Percentiles rank a stretch among this genome's conserved stretches.
These are phyloP conservation scores for Botryotinia globosa DNA, from an alignment of 2,329 filamentous ascomycete species.

Conservation along the genomic window DNA sequence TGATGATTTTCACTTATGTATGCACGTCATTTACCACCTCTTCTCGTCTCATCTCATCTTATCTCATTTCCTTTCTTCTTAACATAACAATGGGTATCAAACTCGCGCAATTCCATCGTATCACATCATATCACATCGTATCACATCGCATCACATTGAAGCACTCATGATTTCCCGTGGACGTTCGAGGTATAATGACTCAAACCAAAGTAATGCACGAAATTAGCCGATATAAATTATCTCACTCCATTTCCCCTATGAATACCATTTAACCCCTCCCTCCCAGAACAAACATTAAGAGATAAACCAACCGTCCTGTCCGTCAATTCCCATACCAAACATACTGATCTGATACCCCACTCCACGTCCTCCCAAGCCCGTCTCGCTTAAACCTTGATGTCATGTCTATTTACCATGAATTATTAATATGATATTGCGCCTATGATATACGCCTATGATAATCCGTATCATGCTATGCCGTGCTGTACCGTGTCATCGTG, in stretches of 20 bases:
- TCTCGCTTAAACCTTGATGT: neutral
- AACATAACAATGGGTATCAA: neutral
- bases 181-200: neutral
- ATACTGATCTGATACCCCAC: neutral
- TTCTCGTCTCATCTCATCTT: neutral
- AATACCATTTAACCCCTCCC: neutral
- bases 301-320: neutral
- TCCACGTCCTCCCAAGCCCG: neutral
- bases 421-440: slow-evolving; percentile 5
- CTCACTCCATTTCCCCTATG: neutral
- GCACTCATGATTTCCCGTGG: neutral
- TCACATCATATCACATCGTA: neutral
- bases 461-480: neutral
- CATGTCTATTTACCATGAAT: neutral
- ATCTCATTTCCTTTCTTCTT: neutral
- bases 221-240: neutral
- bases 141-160: neutral
- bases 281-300: neutral
- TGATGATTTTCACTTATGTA: neutral
- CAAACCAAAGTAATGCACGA: neutral
- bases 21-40: neutral
- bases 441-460: neutral
- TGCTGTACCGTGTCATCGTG: neutral
- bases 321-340: neutral
- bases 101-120: neutral